Percentiles rank a stretch among this genome's conserved stretches.
These are phyloP conservation scores for Boletus sp. DNA, from an alignment of 1,284 basidiomycete genomes.

Conservation along the genomic window DNA sequence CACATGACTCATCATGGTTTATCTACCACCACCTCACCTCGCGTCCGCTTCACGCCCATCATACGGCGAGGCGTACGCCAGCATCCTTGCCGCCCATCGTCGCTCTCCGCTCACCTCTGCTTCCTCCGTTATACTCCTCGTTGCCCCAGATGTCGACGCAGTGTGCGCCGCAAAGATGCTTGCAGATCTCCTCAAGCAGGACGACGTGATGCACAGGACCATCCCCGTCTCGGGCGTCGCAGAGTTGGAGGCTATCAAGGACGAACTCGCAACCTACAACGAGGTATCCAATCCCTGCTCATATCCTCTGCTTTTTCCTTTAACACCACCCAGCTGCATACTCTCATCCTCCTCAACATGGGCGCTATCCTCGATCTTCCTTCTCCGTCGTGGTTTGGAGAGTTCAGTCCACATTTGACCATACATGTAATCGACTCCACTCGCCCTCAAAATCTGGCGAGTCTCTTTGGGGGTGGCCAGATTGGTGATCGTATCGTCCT, in stretches of 20 bases:
- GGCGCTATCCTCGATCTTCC: slow-evolving; percentile 88
- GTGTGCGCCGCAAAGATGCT: slow-evolving; percentile 90
- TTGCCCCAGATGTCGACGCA: slow-evolving; percentile 89
- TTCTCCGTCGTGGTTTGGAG: slow-evolving; percentile 73
- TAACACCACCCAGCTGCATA: slow-evolving; percentile 69
- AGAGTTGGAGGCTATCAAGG: slow-evolving; percentile 67
- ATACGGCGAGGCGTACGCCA: slow-evolving; percentile 82
- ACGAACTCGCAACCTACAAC: slow-evolving; percentile 67
- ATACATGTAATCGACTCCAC: slow-evolving; percentile 96
- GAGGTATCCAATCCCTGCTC: slow-evolving; percentile 58
- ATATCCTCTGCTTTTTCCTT: slow-evolving; percentile 1
- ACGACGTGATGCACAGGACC: slow-evolving; percentile 90
- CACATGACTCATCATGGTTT: slow-evolving; percentile 54
- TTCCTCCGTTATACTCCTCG: slow-evolving; percentile 83
- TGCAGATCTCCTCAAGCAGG: slow-evolving; percentile 88
- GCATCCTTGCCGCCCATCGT: slow-evolving; percentile 74
- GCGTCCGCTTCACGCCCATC: slow-evolving; percentile 59
- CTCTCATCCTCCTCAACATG: slow-evolving; percentile 91
- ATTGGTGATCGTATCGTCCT: slow-evolving; percentile 76
- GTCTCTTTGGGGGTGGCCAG: slow-evolving; percentile 78
- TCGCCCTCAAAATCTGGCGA: slow-evolving; percentile 89
- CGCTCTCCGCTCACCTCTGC: slow-evolving; percentile 76
- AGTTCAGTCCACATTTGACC: slow-evolving; percentile 60
- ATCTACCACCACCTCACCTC: slow-evolving; percentile 68
- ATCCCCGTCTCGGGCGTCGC: slow-evolving; percentile 91